phyloP scores from a whole-genome alignment of 441 rosid species.

The Bruguiera hainesii region DNA sequence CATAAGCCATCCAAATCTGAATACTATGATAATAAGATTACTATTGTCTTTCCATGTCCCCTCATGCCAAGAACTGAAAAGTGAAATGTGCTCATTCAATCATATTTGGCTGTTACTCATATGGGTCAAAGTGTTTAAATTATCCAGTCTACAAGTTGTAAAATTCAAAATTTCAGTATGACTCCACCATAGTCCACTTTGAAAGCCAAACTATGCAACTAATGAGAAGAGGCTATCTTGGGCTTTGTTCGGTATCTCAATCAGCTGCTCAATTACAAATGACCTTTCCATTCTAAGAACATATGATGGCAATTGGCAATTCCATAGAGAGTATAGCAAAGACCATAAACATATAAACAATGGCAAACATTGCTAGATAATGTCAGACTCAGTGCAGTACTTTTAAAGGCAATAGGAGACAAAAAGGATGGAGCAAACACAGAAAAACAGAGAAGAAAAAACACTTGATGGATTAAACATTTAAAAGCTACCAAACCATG shows the following conservation, averaged over 20 bases:
- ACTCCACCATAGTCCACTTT: neutral
- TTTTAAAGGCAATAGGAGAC: conserved; percentile 5
- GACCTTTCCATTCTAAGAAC: conserved; percentile 18
- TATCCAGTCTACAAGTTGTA: too few relatives aligned
- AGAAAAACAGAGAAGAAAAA: neutral
- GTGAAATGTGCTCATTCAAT: neutral
- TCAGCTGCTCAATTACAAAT: neutral
- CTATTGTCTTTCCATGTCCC: conserved; percentile 4
- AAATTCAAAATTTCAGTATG: too few relatives aligned
- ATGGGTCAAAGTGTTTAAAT: neutral
- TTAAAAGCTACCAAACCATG: neutral
- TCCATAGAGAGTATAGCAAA: conserved; percentile 6
- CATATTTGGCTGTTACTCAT: neutral
- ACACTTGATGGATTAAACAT: too few relatives aligned
- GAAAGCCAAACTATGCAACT: neutral
- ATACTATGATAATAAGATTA: neutral
- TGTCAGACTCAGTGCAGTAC: neutral
- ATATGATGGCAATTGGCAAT: conserved; percentile 1
- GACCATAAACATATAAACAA: conserved; percentile 6
- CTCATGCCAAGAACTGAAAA: neutral
- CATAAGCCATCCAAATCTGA: neutral
- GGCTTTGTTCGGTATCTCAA: neutral
- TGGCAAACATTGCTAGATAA: neutral
- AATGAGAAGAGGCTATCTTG: conserved; percentile 7
- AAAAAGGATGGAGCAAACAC: neutral